phyloP scores from a whole-genome alignment of 768 basidiomycete species.

The Boletellus sp. region DNA sequence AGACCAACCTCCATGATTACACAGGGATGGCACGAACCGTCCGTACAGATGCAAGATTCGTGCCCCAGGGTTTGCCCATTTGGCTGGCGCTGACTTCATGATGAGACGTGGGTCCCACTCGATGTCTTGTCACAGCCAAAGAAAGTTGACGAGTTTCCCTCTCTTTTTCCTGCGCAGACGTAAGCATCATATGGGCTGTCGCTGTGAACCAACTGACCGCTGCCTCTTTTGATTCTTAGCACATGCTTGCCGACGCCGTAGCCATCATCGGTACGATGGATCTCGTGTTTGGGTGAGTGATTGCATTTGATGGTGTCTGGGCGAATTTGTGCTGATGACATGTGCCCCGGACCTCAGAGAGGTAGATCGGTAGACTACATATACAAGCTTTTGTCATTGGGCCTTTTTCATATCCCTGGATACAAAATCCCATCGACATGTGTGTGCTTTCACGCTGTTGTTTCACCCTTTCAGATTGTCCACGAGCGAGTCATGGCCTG shows the following conservation, averaged over 20 bases:
- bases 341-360: conserved; percentile 15
- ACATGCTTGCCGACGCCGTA: conserved; percentile 92
- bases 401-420: conserved; percentile 3
- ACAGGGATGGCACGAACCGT: conserved; percentile 88
- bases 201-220: conserved; percentile 8
- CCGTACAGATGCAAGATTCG: conserved; percentile 98
- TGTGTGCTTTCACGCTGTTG: too few relatives aligned
- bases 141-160: conserved; percentile 2
- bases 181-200: conserved; percentile 20
- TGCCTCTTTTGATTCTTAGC: conserved; percentile 46
- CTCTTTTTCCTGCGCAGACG: conserved; percentile 31
- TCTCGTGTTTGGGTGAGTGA: conserved; percentile 88
- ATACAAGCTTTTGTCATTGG: conserved; percentile 1
- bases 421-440: conserved; percentile 1
- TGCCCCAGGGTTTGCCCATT: conserved; percentile 93
- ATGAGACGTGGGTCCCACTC: conserved; percentile 70
- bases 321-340: not conserved
- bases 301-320: not conserved
- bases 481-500: too few relatives aligned
- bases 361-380: conserved; percentile 29
- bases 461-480: too few relatives aligned
- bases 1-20: not conserved
- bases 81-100: conserved; percentile 97
- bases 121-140: not conserved
- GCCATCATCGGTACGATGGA: conserved; percentile 99